Evolutionary conservation across 2,329 filamentous ascomycete genomes (phyloP), one percentile per base, ranked within the genome.

Genomic region (Fusarium duplospermum): DNA sequence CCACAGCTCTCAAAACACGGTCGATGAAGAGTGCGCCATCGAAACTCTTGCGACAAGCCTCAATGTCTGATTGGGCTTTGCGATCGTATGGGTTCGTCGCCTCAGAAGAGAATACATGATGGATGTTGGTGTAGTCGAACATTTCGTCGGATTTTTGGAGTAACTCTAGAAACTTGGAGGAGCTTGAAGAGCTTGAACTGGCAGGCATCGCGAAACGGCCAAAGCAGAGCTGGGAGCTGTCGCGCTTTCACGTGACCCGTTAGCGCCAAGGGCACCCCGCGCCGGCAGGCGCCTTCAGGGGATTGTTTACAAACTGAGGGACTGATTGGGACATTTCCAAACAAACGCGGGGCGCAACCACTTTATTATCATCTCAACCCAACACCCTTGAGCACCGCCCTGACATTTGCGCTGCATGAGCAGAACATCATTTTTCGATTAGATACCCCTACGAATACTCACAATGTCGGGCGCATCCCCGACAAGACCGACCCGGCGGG

Each of bases 1-100:
- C 90, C 31, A 96, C 85, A 0, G 92, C 87, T 64, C 89, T 90
- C 70, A 96, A 85, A 45, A 97, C 90, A 63, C 93, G 90, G 81
- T 97, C 94, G 79, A 96, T 92, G 82, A 96, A 97, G 67, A 96
- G 89, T 66, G 88, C 86, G 75, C 93, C 92, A 70, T 92, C 90
- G 22, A 95, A 86, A 58, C 84, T 88, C 78, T 91, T 93, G 75
- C 93, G 91, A 79, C 90, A 90, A 33, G 87, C 84, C 68, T 92
- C 87, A 64, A 95, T 93, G 57, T 90, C 88, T 57, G 91, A 87
- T 64, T 90, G 84, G 35, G 88, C 82, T 69, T 88, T 87, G 66
- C 89, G 87, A 78, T 91, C 89, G 81, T 93, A 94, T 3, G 89
- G 87, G 67, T 90, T 89, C 6, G 89, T 87, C 7, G 87, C 84